Evolutionary conservation across 2,329 filamentous ascomycete genomes (phyloP), one percentile per base, ranked within the genome.

Genomic region (Cladophialophora exuberans): DNA sequence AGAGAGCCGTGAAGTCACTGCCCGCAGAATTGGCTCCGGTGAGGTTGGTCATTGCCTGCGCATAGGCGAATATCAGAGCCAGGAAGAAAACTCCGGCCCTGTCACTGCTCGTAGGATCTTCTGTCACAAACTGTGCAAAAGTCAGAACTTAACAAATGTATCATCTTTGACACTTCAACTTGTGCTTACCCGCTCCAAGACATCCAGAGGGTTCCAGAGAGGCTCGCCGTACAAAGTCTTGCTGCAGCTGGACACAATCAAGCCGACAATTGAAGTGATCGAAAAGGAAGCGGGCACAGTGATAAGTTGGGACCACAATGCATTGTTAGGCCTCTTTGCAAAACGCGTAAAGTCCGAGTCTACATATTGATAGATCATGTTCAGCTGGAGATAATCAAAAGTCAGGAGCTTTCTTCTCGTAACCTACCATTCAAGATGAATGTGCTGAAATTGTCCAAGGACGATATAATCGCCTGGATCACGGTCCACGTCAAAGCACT

Each of bases 371-470:
- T 3, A 2, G 28, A 35, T 35, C 23, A 26, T 22, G 10, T 47
- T 38, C 0, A 26, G 30, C 31, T 30, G 36, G 44, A 47, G 23
- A 20, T 35, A 30, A 47, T 15, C 17, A 20, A 26, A 6, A 18
- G 17, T 18, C 9, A 4, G 42, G 15, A 26, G 25, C 23, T 31
- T 47, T 47, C 36, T 30, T 28, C 30, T 26, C 42, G 23, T 28
- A 26, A 47, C 44, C 36, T 30, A 47, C 44, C 86, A 69, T 94
- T 82, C 59, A 79, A 75, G 63, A 96, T 93, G 26, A 96, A 79
- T 0, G 91, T 90, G 1, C 90, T 88, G 67, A 96, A 96, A 74
- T 96, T 96, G 64, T 89, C 89, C 62, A 96, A 91, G 5, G 88
- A 86, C 22, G 82, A 86, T 90, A 96, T 95, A 72, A 96, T 85